Conservation (phyloP, 2,329 filamentous ascomycete species). For the Grosmannia serpens region DNA sequence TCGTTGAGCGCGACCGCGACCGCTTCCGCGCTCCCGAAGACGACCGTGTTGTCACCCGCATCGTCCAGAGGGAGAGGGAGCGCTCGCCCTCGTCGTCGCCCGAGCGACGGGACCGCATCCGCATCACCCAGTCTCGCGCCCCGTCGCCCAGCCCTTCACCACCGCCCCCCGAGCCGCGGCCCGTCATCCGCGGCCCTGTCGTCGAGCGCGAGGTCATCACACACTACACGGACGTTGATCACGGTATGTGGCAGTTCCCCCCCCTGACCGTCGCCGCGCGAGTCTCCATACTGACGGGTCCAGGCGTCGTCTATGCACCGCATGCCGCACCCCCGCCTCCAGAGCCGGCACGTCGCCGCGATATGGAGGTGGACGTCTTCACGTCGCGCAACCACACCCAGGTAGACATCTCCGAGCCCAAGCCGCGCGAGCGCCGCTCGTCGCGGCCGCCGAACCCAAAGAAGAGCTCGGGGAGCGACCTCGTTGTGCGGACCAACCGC, state of each 20-base stretch:
- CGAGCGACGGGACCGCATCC: conserved; percentile 28
- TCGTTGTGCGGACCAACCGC: conserved; percentile 49
- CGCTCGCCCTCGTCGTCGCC: conserved; percentile 23
- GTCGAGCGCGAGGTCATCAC: conserved; percentile 86
- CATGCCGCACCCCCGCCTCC: conserved; percentile 35
- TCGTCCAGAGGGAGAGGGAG: conserved; percentile 29
- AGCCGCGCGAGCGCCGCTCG: conserved; percentile 28
- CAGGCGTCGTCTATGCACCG: conserved; percentile 37
- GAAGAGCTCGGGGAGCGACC: conserved; percentile 35
- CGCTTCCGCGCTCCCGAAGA: not conserved
- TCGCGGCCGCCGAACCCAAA: conserved; percentile 16
- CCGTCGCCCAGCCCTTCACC: conserved; percentile 36
- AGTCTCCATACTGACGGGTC: not conserved
- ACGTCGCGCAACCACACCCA: conserved; percentile 43
- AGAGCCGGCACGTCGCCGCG: conserved; percentile 25
- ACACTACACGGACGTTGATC: conserved; percentile 76
- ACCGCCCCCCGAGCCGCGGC: conserved; percentile 34
- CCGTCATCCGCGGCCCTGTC: conserved; percentile 61
- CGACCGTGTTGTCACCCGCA: conserved; percentile 21
- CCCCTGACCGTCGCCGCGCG: not conserved
- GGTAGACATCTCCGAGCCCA: conserved; percentile 39
- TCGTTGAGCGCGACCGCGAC: not conserved
- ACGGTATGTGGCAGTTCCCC: conserved; percentile 48
- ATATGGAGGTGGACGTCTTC: conserved; percentile 52
- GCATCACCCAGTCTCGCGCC: conserved; percentile 34